Evolutionary conservation across 2,329 filamentous ascomycete genomes (phyloP).

Genomic region (Hypoxylon sp.): DNA sequence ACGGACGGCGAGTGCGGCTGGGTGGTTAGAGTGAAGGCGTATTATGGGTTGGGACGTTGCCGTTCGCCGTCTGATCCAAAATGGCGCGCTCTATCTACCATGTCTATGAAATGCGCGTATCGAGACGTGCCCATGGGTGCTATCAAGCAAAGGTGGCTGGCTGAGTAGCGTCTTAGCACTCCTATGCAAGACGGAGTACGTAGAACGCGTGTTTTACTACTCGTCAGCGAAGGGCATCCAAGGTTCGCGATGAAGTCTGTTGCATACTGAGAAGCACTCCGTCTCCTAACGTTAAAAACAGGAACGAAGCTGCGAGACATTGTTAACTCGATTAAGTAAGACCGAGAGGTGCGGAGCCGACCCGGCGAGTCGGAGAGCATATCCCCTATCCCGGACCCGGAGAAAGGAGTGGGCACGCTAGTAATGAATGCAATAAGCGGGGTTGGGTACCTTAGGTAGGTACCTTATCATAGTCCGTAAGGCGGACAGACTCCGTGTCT

Average conservation of each 20-base stretch:
- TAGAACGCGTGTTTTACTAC: too few relatives aligned
- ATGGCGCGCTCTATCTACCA: too few relatives aligned
- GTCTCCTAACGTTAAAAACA: too few relatives aligned
- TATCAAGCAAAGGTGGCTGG: not conserved
- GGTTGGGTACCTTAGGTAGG: conserved; percentile 2
- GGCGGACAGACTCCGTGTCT: not conserved
- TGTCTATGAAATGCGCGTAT: too few relatives aligned
- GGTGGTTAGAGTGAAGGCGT: too few relatives aligned
- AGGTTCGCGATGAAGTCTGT: too few relatives aligned
- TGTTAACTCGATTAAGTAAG: not conserved
- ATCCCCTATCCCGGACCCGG: not conserved
- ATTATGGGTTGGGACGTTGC: too few relatives aligned
- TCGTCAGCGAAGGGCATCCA: too few relatives aligned
- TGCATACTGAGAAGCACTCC: too few relatives aligned
- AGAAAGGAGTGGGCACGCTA: conserved; percentile 8
- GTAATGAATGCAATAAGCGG: conserved; percentile 13
- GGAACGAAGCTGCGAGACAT: not conserved
- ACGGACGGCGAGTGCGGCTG: too few relatives aligned
- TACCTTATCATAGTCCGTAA: not conserved
- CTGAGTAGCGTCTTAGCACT: not conserved
- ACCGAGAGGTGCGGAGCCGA: not conserved
- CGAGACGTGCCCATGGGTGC: not conserved
- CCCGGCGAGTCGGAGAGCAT: not conserved
- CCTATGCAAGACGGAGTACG: too few relatives aligned
- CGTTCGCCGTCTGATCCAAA: too few relatives aligned